Evolutionary conservation across 345 rosid genomes (phyloP).

Genomic region (Melastoma malabathricum): DNA sequence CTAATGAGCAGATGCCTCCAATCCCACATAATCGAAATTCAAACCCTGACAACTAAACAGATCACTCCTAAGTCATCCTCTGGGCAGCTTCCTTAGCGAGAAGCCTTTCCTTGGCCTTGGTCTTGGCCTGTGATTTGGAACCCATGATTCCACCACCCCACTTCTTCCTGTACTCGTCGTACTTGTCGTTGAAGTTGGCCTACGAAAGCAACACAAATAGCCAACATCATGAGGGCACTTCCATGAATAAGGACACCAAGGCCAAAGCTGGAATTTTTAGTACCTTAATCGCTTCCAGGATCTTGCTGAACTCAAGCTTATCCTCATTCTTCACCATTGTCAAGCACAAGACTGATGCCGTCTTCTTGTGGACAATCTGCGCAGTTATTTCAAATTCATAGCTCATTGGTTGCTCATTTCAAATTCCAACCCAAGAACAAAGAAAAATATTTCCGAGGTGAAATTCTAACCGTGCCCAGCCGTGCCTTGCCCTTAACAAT

Average conservation of each 20-base stretch:
- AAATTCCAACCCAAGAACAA: no score
- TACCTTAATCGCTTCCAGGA: slow-evolving; percentile 74
- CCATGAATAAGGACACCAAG: background rate
- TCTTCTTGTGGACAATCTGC: slow-evolving; percentile 66
- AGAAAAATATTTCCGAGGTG: no score
- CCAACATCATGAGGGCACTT: background rate
- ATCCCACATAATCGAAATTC: no score
- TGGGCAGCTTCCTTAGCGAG: slow-evolving; percentile 72
- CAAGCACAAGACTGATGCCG: slow-evolving; percentile 60
- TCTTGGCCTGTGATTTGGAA: slow-evolving; percentile 70
- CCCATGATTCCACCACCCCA: slow-evolving; percentile 94
- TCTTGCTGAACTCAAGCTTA: slow-evolving; percentile 58
- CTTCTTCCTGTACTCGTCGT: slow-evolving; percentile 57
- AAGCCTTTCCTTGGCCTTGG: slow-evolving; percentile 55
- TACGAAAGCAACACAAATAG: slow-evolving; percentile 2
- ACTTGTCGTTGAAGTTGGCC: slow-evolving; percentile 72
- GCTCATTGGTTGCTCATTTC: background rate
- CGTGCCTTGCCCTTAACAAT: slow-evolving; percentile 47
- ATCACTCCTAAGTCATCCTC: slow-evolving; percentile 33
- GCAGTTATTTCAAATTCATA: background rate
- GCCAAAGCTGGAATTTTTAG: background rate
- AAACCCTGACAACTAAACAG: no score
- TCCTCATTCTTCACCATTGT: slow-evolving; percentile 69
- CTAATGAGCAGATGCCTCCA: no score
- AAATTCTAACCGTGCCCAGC: slow-evolving; percentile 28